Evolutionary conservation across 2,329 filamentous ascomycete species (phyloP).

Genomic region (Tolypocladium guangdongense): DNA sequence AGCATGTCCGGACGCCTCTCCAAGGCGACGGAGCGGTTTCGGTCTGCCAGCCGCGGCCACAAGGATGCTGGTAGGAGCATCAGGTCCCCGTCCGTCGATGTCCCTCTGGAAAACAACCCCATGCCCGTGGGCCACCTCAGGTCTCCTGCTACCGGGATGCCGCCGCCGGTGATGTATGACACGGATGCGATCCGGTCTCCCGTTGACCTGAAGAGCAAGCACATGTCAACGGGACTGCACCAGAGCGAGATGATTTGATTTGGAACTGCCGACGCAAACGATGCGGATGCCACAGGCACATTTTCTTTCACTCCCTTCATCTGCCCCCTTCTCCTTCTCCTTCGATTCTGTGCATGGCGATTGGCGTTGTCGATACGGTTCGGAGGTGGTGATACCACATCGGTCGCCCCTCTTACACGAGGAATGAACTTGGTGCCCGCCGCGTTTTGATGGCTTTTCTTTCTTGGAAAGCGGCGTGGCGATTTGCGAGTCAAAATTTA

Average conservation of each 20-base stretch:
- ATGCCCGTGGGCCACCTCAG: conserved; percentile 15
- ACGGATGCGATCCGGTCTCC: conserved; percentile 22
- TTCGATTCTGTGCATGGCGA: neutral
- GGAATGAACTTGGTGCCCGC: neutral
- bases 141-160: conserved; percentile 13
- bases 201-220: conserved; percentile 21
- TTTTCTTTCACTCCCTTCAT: neutral
- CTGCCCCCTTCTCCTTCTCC: neutral
- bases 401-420: neutral
- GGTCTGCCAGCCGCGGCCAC: conserved; percentile 46
- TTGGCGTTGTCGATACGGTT: neutral
- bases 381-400: neutral
- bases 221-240: conserved; percentile 39
- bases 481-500: neutral
- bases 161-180: conserved; percentile 28
- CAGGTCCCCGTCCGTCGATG: conserved; percentile 18
- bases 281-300: neutral
- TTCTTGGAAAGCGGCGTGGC: neutral
- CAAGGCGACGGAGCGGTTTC: conserved; percentile 48
- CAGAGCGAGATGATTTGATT: conserved; percentile 44
- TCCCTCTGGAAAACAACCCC: conserved; percentile 32
- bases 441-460: neutral
- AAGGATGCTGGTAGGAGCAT: conserved; percentile 24
- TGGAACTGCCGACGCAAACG: neutral
- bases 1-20: conserved; percentile 42